Evolutionary conservation across 225 moss, liverwort and hornwort genomes (phyloP).

Genomic region (Bryum argenteum): DNA sequence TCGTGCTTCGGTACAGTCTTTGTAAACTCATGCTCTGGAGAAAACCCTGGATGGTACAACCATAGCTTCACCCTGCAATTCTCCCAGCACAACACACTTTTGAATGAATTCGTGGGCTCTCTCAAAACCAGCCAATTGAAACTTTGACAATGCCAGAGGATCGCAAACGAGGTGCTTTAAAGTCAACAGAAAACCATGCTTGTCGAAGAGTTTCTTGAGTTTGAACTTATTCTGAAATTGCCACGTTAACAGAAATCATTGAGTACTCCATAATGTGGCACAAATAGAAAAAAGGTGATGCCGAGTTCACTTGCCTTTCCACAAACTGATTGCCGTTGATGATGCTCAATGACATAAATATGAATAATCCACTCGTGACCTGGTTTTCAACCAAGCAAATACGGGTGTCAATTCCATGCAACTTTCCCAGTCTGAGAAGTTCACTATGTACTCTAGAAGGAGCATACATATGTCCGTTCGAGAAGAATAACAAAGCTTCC

Average conservation of each 20-base stretch:
- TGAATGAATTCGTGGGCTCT: neutral
- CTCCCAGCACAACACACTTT: neutral
- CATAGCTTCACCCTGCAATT: constrained; percentile 67
- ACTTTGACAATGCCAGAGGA: no score
- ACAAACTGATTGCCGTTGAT: constrained; percentile 73
- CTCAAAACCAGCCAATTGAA: no score
- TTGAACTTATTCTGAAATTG: no score
- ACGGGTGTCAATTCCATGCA: neutral
- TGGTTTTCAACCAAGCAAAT: constrained; percentile 28
- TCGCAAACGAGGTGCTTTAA: no score
- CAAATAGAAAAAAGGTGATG: neutral
- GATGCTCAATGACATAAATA: constrained; percentile 77
- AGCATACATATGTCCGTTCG: no score
- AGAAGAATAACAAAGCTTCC: no score
- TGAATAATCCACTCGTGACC: constrained; percentile 74
- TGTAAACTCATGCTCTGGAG: constrained; percentile 52
- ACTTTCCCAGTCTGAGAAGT: no score
- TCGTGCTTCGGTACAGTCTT: constrained; percentile 57
- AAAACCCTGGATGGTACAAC: constrained; percentile 64
- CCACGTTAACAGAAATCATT: no score
- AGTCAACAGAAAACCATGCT: no score
- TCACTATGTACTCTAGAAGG: no score
- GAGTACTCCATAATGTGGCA: neutral
- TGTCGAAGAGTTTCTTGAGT: no score
- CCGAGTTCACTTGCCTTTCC: constrained; percentile 50